These are phyloP conservation scores for Pleurotus ostreatus DNA, from an alignment of 768 basidiomycete species.

Conservation along the genomic window DNA sequence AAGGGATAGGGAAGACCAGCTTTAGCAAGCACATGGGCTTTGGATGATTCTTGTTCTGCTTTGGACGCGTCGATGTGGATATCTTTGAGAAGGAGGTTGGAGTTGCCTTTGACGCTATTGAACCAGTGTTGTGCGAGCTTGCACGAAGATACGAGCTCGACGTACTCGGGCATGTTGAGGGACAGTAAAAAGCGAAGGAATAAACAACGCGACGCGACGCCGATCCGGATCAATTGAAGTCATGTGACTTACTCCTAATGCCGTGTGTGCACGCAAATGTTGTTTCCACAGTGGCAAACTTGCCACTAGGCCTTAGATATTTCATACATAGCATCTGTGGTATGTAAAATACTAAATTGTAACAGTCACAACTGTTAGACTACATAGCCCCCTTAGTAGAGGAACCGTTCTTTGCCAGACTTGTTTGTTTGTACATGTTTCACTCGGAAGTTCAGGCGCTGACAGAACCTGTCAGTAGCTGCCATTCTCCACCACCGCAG, in stretches of 20 bases:
- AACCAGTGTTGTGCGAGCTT: background rate
- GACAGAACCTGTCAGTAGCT: too few species aligned
- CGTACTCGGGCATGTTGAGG: background rate
- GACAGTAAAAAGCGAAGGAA: background rate
- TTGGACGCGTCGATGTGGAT: conserved; percentile 1
- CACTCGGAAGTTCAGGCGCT: too few species aligned
- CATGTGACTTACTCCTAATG: background rate
- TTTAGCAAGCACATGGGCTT: background rate
- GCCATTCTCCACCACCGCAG: too few species aligned
- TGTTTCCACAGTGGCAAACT: background rate
- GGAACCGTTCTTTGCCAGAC: too few species aligned
- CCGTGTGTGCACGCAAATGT: background rate
- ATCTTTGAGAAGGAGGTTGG: background rate
- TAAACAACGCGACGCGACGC: background rate
- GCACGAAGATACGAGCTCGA: background rate
- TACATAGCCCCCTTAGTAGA: too few species aligned
- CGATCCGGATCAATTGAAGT: background rate
- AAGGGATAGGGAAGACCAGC: background rate
- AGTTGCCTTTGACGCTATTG: background rate
- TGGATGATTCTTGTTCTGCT: background rate
- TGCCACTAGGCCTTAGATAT: background rate
- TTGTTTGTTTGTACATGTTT: too few species aligned
- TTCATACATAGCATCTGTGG: background rate
- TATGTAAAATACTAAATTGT: too few species aligned
- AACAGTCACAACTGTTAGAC: too few species aligned